These are phyloP conservation scores for Suillus clintonianus DNA, from an alignment of 768 basidiomycete genomes.

Conservation along the genomic window DNA sequence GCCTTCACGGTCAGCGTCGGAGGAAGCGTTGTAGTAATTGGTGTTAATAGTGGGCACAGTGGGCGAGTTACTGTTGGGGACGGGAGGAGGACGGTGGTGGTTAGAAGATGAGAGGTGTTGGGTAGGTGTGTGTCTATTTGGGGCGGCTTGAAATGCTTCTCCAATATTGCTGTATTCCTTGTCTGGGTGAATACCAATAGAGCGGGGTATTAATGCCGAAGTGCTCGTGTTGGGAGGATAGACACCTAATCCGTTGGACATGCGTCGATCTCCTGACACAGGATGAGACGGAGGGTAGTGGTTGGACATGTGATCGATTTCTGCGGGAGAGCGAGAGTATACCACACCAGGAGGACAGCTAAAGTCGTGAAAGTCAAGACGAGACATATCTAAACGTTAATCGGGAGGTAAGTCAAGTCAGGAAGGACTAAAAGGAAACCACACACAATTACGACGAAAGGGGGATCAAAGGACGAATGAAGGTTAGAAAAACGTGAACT, in stretches of 20 bases:
- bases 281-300: constrained; percentile 17
- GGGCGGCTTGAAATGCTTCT: constrained; percentile 33
- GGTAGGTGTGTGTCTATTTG: constrained; percentile 36
- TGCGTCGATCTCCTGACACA: constrained; percentile 23
- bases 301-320: constrained; percentile 27
- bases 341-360: constrained; percentile 35
- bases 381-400: constrained; percentile 40
- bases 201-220: constrained; percentile 33
- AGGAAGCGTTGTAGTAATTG: constrained; percentile 16
- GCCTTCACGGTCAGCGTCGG: constrained; percentile 23
- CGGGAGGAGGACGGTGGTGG: constrained; percentile 41
- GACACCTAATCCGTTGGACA: constrained; percentile 14
- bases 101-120: constrained; percentile 42
- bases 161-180: constrained; percentile 35
- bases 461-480: neutral
- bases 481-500: neutral
- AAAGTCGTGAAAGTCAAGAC: constrained; percentile 42
- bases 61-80: constrained; percentile 24
- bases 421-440: neutral
- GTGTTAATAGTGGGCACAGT: constrained; percentile 19
- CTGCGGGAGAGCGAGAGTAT: constrained; percentile 28
- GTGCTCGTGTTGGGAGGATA: constrained; percentile 18
- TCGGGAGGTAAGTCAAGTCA: constrained; percentile 4
- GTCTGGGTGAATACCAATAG: constrained; percentile 38
- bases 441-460: neutral